Evolutionary conservation across 1,284 basidiomycete genomes (phyloP), one percentile per base, ranked within the genome.

Genomic region (Puccinia polysora): DNA sequence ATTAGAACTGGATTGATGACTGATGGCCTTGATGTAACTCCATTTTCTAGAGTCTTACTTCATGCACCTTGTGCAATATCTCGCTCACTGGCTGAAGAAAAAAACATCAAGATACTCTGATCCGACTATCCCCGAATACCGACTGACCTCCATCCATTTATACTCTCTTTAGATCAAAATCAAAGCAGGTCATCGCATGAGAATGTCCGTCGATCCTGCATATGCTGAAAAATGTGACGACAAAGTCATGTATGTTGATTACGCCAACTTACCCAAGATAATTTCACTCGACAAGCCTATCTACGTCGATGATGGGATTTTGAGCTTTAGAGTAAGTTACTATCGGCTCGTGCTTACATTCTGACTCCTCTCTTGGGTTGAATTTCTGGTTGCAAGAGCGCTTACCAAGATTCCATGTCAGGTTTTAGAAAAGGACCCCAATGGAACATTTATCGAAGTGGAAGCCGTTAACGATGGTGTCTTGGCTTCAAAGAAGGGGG

Each of bases 401-500:
- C 72, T 85, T 18, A 23, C 45, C 87, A 76, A 87, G 97, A 77
- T 58, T 15, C 10, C 5, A 32, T 50, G 14, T 7, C 52, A 72
- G 69, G 69, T 72, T 2, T 36, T 72, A 20, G 60, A 78, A 78
- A 74, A 77, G 65, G 76, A 78, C 55, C 76, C 76, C 72, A 89
- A 93, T 74, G 89, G 89, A 58, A 80, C 83, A 77, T 88, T 86
- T 77, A 85, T 95, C 76, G 86, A 84, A 73, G 96, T 99, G 78
- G 90, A 91, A 77, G 86, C 92, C 52, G 77, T 97, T 81, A 99
- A 98, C 86, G 89, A 89, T 78, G 96, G 95, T 73, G 87, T 84
- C 47, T 88, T 99, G 76, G 92, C 90, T 65, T 97, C 93, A 74
- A 90, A 92, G 82, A 99, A 99, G 85, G 96, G 96, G 81, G 96